phyloP scores from a whole-genome alignment of 78 protist species.

The Acrasis kona region DNA sequence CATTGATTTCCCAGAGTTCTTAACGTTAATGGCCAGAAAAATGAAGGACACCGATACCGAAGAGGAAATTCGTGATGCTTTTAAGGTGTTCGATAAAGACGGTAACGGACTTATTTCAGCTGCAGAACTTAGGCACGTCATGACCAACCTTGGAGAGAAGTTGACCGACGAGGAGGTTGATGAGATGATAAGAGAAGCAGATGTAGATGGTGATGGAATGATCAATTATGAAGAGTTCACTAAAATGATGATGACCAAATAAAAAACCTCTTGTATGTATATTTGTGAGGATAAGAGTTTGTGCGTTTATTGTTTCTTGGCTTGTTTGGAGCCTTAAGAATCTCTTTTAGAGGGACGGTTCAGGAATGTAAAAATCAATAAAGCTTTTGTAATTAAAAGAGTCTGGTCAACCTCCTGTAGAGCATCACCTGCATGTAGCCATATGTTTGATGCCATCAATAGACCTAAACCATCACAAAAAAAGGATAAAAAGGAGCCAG shows the following conservation, averaged over 20 bases:
- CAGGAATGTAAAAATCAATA: no score
- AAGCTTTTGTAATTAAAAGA: no score
- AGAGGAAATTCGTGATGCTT: slow-evolving; percentile 16
- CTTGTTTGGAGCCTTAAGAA: no score
- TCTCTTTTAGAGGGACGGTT: no score
- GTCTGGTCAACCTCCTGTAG: no score
- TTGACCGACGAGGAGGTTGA: slow-evolving; percentile 72
- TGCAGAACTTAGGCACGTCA: slow-evolving; percentile 63
- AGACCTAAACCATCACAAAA: no score
- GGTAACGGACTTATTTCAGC: slow-evolving; percentile 68
- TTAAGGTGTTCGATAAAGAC: slow-evolving; percentile 18
- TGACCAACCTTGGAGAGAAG: slow-evolving; percentile 68
- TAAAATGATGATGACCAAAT: slow-evolving; percentile 58
- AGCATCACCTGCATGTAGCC: no score
- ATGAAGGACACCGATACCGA: slow-evolving; percentile 12
- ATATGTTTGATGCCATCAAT: no score
- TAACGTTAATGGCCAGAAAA: neutral
- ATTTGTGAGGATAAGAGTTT: no score
- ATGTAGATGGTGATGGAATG: slow-evolving; percentile 55
- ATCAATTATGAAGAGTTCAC: slow-evolving; percentile 66
- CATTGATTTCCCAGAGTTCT: slow-evolving; percentile 56
- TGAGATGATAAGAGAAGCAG: slow-evolving; percentile 73
- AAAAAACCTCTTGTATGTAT: no score
- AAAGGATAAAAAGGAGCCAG: no score
- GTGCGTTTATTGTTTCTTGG: no score